Evolutionary conservation across 2,329 filamentous ascomycete genomes (phyloP).

Genomic region (Phialemoniopsis sp.): DNA sequence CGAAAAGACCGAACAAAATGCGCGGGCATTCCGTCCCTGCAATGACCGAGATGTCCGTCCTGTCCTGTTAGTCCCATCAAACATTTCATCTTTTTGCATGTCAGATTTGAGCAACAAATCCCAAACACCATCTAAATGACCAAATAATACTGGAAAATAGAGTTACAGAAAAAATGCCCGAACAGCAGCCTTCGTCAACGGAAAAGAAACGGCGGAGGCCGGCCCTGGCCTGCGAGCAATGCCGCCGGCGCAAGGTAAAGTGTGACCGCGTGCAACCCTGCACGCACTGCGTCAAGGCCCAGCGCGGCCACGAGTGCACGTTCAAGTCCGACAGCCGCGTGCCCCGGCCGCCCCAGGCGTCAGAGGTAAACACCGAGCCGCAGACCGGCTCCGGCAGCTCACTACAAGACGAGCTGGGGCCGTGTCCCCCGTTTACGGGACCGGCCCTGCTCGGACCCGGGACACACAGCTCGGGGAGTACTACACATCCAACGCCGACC

Average conservation of each 20-base stretch:
- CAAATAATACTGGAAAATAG: background rate
- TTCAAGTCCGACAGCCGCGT: slow-evolving; percentile 13
- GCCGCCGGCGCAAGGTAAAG: slow-evolving; percentile 37
- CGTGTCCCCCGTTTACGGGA: background rate
- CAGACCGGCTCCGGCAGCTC: background rate
- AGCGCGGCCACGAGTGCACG: slow-evolving; percentile 10
- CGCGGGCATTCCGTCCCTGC: no score
- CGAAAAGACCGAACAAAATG: no score
- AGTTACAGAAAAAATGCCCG: background rate
- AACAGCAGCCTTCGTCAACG: background rate
- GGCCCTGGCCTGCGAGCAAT: slow-evolving; percentile 32
- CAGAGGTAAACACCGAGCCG: background rate
- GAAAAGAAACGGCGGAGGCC: slow-evolving; percentile 13
- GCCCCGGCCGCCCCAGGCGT: slow-evolving; percentile 5
- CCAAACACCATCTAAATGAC: background rate
- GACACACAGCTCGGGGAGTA: slow-evolving; percentile 2
- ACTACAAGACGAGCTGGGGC: background rate
- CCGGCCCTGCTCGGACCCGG: background rate
- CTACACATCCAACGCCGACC: background rate
- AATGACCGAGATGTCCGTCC: no score
- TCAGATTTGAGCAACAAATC: background rate
- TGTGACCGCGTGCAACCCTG: slow-evolving; percentile 36
- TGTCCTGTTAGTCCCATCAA: background rate
- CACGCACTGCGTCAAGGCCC: slow-evolving; percentile 31
- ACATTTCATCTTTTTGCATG: background rate